Percentiles rank a stretch among this genome's conserved stretches.
Conservation (phyloP, 2,329 filamentous ascomycete species). For the Alternaria gaisen region DNA sequence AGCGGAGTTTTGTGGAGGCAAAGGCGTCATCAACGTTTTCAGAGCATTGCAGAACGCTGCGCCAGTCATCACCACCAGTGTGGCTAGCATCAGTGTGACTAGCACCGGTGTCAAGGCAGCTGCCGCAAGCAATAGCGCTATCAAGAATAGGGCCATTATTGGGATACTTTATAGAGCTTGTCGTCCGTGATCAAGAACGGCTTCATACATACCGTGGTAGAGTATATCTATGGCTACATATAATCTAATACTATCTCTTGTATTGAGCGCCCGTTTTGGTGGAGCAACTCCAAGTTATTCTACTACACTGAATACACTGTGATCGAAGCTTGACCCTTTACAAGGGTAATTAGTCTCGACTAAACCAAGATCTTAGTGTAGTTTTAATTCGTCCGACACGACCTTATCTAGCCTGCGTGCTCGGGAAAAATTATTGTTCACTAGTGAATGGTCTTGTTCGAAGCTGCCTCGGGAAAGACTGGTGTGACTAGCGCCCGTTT, state of each 20-base stretch:
- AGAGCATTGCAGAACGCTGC: slow-evolving; percentile 12
- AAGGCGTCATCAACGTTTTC: slow-evolving; percentile 23
- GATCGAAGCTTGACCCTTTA: neutral
- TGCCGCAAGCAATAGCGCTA: slow-evolving; percentile 9
- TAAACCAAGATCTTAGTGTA: neutral
- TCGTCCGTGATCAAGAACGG: neutral
- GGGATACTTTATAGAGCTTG: neutral
- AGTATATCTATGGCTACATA: neutral
- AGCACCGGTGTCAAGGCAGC: neutral
- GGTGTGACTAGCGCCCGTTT: too few species aligned
- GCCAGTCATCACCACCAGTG: neutral
- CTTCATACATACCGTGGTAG: neutral
- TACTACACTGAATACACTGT: neutral
- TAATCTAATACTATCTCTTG: neutral
- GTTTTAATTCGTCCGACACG: fast-evolving
- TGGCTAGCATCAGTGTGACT: neutral
- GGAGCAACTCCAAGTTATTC: neutral
- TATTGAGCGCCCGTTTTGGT: neutral
- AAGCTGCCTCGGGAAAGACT: too few species aligned
- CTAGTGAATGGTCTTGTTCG: too few species aligned
- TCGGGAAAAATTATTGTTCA: too few species aligned
- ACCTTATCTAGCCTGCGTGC: too few species aligned
- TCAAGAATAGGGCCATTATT: neutral
- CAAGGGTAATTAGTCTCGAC: neutral
- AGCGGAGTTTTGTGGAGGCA: slow-evolving; percentile 23